phyloP scores from a whole-genome alignment of 1,284 basidiomycete species.

The Microbotryum scabiosae region DNA sequence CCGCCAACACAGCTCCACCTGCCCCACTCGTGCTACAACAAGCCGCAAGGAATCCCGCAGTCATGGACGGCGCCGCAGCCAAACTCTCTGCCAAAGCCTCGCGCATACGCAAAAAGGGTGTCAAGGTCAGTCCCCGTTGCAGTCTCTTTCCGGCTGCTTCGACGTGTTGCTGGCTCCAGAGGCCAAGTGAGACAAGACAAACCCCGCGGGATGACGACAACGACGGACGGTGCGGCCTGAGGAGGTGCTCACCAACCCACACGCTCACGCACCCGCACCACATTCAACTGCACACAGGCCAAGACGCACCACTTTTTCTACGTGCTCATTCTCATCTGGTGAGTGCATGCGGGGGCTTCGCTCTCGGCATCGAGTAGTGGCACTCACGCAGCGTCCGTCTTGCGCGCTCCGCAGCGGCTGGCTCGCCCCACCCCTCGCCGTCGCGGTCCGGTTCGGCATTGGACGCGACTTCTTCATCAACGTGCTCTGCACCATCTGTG shows the following conservation, averaged over 20 bases:
- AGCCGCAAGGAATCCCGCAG: too few species aligned
- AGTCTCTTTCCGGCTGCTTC: too few species aligned
- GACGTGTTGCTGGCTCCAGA: too few species aligned
- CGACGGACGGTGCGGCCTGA: too few species aligned
- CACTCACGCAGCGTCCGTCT: not conserved
- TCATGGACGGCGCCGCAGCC: not conserved
- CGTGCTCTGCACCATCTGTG: constrained; percentile 74
- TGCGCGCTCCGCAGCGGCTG: constrained; percentile 14
- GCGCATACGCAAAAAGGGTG: too few species aligned
- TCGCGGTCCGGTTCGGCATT: constrained; percentile 88
- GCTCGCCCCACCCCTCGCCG: constrained; percentile 49
- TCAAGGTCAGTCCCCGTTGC: too few species aligned
- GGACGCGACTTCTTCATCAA: constrained; percentile 91
- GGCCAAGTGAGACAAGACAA: too few species aligned
- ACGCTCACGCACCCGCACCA: too few species aligned
- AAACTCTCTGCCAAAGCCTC: constrained; percentile 27
- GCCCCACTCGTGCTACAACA: too few species aligned
- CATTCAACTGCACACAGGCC: constrained; percentile 9
- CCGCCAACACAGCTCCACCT: too few species aligned
- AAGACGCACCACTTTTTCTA: constrained; percentile 67
- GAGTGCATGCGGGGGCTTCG: constrained; percentile 32
- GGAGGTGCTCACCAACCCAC: too few species aligned
- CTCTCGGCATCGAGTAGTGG: not conserved
- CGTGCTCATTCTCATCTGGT: constrained; percentile 76
- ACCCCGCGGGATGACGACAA: too few species aligned